A percentile compares a stretch with the other conserved stretches of the same genome.
These are phyloP conservation scores for Alternaria novae-zelandiae DNA, from an alignment of 2,329 filamentous ascomycete genomes.

Conservation along the genomic window DNA sequence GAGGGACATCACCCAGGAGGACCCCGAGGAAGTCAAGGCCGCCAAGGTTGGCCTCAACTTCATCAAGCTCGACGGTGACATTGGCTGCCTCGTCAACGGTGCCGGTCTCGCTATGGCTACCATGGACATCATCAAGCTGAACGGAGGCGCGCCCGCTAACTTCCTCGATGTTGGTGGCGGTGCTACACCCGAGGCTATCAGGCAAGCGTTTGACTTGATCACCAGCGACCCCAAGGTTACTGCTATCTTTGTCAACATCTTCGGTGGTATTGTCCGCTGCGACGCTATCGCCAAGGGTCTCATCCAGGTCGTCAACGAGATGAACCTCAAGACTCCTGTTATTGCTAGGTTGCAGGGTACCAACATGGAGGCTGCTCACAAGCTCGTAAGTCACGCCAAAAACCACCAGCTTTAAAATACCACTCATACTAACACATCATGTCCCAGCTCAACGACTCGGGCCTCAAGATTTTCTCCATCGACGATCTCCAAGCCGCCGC, in stretches of 20 bases:
- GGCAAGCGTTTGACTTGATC: constrained; percentile 97
- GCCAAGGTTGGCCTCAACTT: constrained; percentile 96
- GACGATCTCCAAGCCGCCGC: constrained; percentile 96
- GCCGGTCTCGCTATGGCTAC: constrained; percentile 99
- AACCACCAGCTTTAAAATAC: too few species aligned
- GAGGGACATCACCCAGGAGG: constrained; percentile 95
- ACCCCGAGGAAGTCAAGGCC: constrained; percentile 96
- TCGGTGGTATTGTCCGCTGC: constrained; percentile 97
- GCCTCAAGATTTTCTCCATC: constrained; percentile 99
- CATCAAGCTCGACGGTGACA: constrained; percentile 99
- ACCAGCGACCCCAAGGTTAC: constrained; percentile 98
- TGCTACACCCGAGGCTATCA: constrained; percentile 94
- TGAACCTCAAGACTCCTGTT: constrained; percentile 96
- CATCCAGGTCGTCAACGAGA: constrained; percentile 90
- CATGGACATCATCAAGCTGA: constrained; percentile 99
- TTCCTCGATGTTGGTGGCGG: constrained; percentile 98
- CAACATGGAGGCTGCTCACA: constrained; percentile 94
- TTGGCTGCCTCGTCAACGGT: constrained; percentile 98
- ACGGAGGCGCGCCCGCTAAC: constrained; percentile 94
- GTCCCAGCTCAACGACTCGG: constrained; percentile 84
- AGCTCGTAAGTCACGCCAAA: constrained; percentile 61
- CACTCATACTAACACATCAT: not conserved
- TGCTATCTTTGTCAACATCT: constrained; percentile 99
- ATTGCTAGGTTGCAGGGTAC: constrained; percentile 97
- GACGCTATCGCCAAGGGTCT: constrained; percentile 96